Percentiles rank a stretch among this genome's conserved stretches.
Conservation (phyloP, 225 moss, liverwort and hornwort genomes). For the Neckera pumila region DNA sequence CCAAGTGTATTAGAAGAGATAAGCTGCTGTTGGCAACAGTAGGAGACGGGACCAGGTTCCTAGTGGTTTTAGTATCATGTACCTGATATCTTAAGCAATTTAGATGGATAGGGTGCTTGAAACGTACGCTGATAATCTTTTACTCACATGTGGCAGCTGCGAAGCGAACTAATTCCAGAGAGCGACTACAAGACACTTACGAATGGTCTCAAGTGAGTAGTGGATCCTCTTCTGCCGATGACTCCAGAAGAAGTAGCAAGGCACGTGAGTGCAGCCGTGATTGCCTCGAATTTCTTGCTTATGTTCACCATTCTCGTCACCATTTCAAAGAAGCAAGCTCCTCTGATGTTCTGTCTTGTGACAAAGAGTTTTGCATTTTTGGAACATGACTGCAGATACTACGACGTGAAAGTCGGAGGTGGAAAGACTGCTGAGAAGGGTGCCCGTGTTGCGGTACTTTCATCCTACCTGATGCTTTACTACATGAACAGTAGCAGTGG, state of each 20-base stretch:
- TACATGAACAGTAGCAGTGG: not conserved
- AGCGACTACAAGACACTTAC: constrained; percentile 73
- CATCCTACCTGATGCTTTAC: not conserved
- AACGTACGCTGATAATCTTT: not conserved
- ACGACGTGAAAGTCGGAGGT: constrained; percentile 85
- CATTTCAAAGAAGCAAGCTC: not conserved
- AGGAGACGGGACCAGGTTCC: not conserved
- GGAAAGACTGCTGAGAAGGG: constrained; percentile 68
- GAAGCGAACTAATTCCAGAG: constrained; percentile 65
- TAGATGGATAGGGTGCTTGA: not conserved
- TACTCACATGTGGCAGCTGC: constrained; percentile 45
- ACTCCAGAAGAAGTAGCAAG: not conserved
- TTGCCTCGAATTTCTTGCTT: not conserved
- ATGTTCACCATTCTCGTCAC: too few relatives aligned
- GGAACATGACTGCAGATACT: constrained; percentile 48
- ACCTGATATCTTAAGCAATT: not conserved
- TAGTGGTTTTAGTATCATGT: not conserved
- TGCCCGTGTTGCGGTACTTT: constrained; percentile 81
- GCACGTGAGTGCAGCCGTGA: constrained; percentile 3
- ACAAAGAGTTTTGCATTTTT: not conserved
- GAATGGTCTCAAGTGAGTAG: constrained; percentile 41
- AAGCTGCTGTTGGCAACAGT: not conserved
- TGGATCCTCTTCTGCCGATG: constrained; percentile 3
- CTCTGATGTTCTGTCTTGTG: not conserved
- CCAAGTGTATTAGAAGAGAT: not conserved